Percentiles rank a stretch among this genome's conserved stretches.
Conservation (phyloP, 208 protist species). For the Perkinsela sp. region DNA sequence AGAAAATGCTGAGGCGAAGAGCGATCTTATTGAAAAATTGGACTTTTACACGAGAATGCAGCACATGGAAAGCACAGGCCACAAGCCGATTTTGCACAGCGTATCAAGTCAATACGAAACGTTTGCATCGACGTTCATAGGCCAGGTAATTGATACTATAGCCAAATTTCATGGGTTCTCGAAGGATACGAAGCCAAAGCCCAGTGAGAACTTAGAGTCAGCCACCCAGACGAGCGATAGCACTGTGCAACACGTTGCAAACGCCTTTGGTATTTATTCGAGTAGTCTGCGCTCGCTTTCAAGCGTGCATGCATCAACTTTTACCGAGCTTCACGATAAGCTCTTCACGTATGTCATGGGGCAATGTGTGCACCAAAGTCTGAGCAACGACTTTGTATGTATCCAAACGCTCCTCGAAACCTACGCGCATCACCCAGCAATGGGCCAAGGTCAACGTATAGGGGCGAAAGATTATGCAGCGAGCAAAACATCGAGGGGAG, state of each 20-base stretch:
- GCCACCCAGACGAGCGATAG: background rate
- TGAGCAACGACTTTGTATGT: background rate
- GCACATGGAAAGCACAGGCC: background rate
- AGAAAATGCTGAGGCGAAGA: background rate
- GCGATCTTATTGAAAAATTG: background rate
- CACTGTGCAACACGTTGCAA: background rate
- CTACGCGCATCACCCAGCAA: background rate
- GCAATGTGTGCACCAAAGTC: background rate
- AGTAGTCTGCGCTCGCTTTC: background rate
- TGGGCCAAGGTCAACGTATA: background rate
- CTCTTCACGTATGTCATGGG: background rate
- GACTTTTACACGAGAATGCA: background rate
- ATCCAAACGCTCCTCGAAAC: background rate
- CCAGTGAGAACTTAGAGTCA: too few relatives aligned
- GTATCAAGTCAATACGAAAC: background rate
- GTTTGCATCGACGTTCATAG: background rate
- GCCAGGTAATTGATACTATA: background rate
- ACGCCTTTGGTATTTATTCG: background rate
- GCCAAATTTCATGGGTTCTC: background rate
- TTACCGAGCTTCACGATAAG: background rate
- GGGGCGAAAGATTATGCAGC: background rate
- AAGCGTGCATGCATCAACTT: background rate
- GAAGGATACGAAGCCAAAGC: too few relatives aligned
- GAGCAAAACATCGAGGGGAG: background rate
- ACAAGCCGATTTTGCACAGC: background rate